Conservation (phyloP, 2,329 filamentous ascomycete species). For the Aspergillus tubingensis region DNA sequence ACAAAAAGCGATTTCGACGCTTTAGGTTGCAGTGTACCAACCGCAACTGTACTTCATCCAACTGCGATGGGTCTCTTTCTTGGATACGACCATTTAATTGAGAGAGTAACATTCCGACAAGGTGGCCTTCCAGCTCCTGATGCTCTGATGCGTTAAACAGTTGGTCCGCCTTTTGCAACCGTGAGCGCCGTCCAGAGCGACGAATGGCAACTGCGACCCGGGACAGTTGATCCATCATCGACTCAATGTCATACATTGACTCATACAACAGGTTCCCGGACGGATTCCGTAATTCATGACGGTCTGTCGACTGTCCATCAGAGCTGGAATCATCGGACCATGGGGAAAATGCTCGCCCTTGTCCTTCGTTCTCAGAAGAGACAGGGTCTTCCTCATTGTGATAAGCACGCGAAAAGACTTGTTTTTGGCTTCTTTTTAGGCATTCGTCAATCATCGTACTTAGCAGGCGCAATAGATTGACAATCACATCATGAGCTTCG, state of each 20-base stretch:
- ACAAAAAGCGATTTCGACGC: constrained; percentile 16
- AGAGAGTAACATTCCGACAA: not conserved
- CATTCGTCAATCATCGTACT: not conserved
- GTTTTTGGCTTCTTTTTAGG: not conserved
- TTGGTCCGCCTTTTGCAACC: constrained; percentile 11
- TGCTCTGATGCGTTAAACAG: not conserved
- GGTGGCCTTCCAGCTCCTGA: not conserved
- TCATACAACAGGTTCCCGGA: not conserved
- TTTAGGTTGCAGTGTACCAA: constrained; percentile 12
- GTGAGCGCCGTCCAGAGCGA: constrained; percentile 3
- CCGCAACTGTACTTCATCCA: constrained; percentile 6
- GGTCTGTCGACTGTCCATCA: not conserved
- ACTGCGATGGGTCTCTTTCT: not conserved
- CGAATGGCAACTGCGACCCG: constrained; percentile 13
- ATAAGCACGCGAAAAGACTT: accelerated
- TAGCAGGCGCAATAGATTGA: not conserved
- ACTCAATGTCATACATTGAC: constrained; percentile 11
- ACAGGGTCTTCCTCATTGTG: not conserved
- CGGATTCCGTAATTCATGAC: not conserved
- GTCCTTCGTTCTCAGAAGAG: not conserved
- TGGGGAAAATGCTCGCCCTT: not conserved
- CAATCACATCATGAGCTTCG: constrained; percentile 5
- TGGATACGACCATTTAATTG: not conserved
- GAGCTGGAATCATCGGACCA: not conserved
- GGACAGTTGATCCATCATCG: constrained; percentile 12